Evolutionary conservation across 2,329 filamentous ascomycete species (phyloP).

Genomic region (Pestalotiopsis sp.): DNA sequence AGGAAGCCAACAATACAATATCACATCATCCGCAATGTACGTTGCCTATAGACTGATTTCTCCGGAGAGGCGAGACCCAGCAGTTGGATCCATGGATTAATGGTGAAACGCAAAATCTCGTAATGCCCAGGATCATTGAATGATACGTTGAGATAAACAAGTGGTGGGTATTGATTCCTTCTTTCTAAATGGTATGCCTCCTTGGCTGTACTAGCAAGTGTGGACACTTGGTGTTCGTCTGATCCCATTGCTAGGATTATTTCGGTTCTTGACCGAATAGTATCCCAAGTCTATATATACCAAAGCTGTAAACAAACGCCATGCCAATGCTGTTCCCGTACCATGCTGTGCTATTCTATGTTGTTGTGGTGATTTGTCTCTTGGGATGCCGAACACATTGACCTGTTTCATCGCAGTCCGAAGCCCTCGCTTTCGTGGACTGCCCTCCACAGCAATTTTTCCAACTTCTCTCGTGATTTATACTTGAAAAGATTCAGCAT

Average conservation of each 20-base stretch:
- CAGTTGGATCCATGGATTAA: neutral
- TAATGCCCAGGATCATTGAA: neutral
- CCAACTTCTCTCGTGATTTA: slow-evolving; percentile 63
- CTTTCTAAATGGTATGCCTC: neutral
- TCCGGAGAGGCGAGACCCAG: no score
- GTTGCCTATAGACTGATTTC: no score
- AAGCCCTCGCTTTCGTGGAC: slow-evolving; percentile 92
- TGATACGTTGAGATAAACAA: neutral
- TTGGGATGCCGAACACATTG: neutral
- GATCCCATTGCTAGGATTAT: neutral
- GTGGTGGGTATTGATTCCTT: neutral
- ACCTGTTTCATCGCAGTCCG: slow-evolving; percentile 66
- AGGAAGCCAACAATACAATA: no score
- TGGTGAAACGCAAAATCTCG: neutral
- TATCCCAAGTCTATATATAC: neutral
- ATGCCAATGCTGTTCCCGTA: neutral
- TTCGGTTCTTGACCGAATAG: neutral
- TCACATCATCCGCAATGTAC: no score
- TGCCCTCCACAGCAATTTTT: slow-evolving; percentile 76
- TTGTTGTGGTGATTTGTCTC: no score
- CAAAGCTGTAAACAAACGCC: slow-evolving; percentile 2
- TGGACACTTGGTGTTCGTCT: neutral
- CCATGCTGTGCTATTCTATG: neutral
- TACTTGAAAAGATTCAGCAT: slow-evolving; percentile 77
- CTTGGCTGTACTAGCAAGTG: neutral